phyloP scores from a whole-genome alignment of 768 basidiomycete genomes.

The Lactarius vividus region DNA sequence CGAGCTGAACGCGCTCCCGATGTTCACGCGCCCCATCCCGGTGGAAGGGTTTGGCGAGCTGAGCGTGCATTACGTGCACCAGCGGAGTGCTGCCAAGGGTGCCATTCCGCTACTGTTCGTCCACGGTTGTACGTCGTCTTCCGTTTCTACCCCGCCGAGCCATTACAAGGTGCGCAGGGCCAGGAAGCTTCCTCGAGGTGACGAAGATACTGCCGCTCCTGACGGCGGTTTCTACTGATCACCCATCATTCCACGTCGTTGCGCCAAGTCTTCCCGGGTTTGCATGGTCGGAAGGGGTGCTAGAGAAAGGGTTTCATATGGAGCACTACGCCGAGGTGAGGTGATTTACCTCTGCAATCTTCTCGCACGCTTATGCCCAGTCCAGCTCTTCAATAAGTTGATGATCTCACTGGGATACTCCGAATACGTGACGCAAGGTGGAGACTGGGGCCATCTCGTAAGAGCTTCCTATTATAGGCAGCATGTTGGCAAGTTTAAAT shows the following conservation, averaged over 20 bases:
- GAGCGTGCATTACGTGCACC: background rate
- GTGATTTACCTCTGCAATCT: background rate
- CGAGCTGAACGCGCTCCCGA: slow-evolving; percentile 27
- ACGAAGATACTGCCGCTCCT: slow-evolving; percentile 50
- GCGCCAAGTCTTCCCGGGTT: no score
- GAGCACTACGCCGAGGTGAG: slow-evolving; percentile 49
- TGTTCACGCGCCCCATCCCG: background rate
- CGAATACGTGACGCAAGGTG: slow-evolving; percentile 44
- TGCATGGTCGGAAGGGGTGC: no score
- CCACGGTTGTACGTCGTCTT: slow-evolving; percentile 46
- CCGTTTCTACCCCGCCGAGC: background rate
- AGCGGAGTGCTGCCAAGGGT: slow-evolving; percentile 36
- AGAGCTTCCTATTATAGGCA: background rate
- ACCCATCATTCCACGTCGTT: no score
- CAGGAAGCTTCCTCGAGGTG: slow-evolving; percentile 52
- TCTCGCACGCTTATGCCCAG: background rate
- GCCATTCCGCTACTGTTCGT: slow-evolving; percentile 57
- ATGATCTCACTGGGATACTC: slow-evolving; percentile 35
- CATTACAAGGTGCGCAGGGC: slow-evolving; percentile 39
- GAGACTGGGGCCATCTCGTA: slow-evolving; percentile 46
- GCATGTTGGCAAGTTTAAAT: no score
- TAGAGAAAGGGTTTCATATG: background rate
- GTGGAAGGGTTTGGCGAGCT: background rate
- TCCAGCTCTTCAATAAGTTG: slow-evolving; percentile 32
- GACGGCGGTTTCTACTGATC: slow-evolving; percentile 32